phyloP scores from a whole-genome alignment of 2,329 filamentous ascomycete species.

The Huntiella omanensis region DNA sequence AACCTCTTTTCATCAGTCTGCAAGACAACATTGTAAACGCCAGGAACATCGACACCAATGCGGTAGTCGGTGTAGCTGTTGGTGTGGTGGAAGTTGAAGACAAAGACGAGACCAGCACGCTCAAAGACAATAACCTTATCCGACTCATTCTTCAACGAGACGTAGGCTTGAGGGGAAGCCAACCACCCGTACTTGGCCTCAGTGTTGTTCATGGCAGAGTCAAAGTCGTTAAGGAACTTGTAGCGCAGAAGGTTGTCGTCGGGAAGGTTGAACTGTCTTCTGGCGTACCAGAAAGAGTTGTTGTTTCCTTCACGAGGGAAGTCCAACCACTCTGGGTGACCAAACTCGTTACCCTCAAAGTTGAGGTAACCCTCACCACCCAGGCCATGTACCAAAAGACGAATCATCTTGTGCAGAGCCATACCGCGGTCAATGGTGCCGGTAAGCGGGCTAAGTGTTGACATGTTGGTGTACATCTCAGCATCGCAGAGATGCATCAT shows the following conservation, averaged over 20 bases:
- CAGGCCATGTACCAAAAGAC: slow-evolving; percentile 73
- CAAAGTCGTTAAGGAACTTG: slow-evolving; percentile 82
- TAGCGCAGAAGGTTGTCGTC: slow-evolving; percentile 78
- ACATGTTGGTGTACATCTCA: slow-evolving; percentile 97
- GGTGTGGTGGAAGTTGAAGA: slow-evolving; percentile 88
- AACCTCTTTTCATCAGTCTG: slow-evolving; percentile 61
- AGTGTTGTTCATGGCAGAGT: slow-evolving; percentile 71
- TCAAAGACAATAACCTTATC: slow-evolving; percentile 97
- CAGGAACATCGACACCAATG: slow-evolving; percentile 66
- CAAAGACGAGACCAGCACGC: slow-evolving; percentile 70
- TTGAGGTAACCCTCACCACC: slow-evolving; percentile 96
- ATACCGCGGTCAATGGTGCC: slow-evolving; percentile 79
- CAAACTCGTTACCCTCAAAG: slow-evolving; percentile 97
- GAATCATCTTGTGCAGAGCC: slow-evolving; percentile 92
- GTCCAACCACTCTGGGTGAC: slow-evolving; percentile 96
- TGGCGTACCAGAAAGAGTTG: slow-evolving; percentile 87
- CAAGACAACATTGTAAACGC: slow-evolving; percentile 73
- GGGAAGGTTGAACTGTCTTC: slow-evolving; percentile 80
- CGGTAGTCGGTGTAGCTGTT: slow-evolving; percentile 82
- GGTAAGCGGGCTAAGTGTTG: slow-evolving; percentile 62
- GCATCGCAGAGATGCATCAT: slow-evolving; percentile 98
- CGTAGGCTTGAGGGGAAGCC: slow-evolving; percentile 65
- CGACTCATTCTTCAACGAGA: slow-evolving; percentile 79
- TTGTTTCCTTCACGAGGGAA: slow-evolving; percentile 86
- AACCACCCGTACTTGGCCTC: slow-evolving; percentile 90